Base-by-base conservation (phyloP, 768 basidiomycete species). In the Tulasnella sp. region DNA sequence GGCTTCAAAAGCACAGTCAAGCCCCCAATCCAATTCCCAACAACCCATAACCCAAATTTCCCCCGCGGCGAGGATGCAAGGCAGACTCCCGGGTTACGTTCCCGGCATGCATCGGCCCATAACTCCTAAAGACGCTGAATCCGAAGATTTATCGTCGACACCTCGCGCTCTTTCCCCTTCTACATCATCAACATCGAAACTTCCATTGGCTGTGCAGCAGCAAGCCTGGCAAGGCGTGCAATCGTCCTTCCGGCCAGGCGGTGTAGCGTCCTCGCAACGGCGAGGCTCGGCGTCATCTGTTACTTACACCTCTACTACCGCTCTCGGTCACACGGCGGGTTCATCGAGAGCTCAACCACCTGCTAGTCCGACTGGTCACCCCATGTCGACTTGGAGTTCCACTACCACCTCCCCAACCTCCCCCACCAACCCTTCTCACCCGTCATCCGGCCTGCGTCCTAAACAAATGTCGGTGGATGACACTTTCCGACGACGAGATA, bases 81-180 rank as follows among this genome's bases (percentile, higher is more conserved):
- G 46, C 27, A 74, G 78, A 37, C 65, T 86, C 19, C 87, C 88
- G 54, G 88, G 88, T 12, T 91, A 91, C 68, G 81, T 88, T 57
- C 88, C 88, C 21, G 88, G 88, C 9, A 91, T 91, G 88, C 84
- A 85, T 19, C 74, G 88, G 39, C 88, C 88, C 15, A 88, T 90
- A 84, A 90, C 88, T 5, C 88, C 88, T n/a, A 82, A 80, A 56
- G 84, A 86, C 61, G 63, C 71, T 56, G 88, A 88, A 46, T 66
- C 75, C 27, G 86, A 89, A 54, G 84, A 87, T 59, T 77, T 35
- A 46, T 79, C 59, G 34, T 72, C 73, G 21, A 91, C 87, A 3
- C 87, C 87, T 57, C 82, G 87, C 54, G 86, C 87, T 15, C 81
- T 80, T 15, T 82, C 83, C 0, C 83, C 64, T 83, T 40, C 74